Percentiles rank a stretch among this genome's conserved stretches.
phyloP scores from a whole-genome alignment of 2,329 filamentous ascomycete genomes.

The Colletotrichum ledebouriae region DNA sequence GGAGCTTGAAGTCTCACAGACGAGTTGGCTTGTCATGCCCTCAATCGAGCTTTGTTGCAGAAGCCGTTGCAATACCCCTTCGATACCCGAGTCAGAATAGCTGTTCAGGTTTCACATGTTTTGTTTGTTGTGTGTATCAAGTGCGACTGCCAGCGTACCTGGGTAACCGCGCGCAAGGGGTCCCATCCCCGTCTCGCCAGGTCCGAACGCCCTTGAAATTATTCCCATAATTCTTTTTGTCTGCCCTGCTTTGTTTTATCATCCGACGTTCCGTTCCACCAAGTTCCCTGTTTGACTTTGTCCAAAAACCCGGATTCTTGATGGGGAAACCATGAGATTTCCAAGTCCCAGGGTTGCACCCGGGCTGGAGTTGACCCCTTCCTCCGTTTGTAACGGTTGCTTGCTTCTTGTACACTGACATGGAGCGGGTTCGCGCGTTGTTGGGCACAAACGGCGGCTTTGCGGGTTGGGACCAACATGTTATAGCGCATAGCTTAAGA shows the following conservation, averaged over 20 bases:
- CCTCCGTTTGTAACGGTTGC: slow-evolving; percentile 28
- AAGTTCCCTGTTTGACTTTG: slow-evolving; percentile 37
- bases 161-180: slow-evolving; percentile 23
- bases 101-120: slow-evolving; percentile 30
- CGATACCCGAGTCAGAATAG: slow-evolving; percentile 26
- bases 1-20: slow-evolving; percentile 29
- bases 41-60: slow-evolving; percentile 8
- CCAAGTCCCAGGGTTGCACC: slow-evolving; percentile 36
- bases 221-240: slow-evolving; percentile 14
- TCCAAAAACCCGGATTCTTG: slow-evolving; percentile 35
- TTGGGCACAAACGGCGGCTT: slow-evolving; percentile 26
- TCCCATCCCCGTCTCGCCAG: slow-evolving; percentile 10
- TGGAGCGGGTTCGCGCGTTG: slow-evolving; percentile 11
- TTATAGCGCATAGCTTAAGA: slow-evolving; percentile 20
- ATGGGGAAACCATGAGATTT: slow-evolving; percentile 23
- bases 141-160: slow-evolving; percentile 14
- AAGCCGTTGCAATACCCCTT: slow-evolving; percentile 5
- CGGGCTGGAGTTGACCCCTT: slow-evolving; percentile 15
- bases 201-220: slow-evolving; percentile 7
- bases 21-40: background rate
- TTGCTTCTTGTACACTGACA: slow-evolving; percentile 7
- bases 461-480: slow-evolving; percentile 34
- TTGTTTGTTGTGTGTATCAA: slow-evolving; percentile 30
- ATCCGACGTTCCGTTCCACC: slow-evolving; percentile 25
- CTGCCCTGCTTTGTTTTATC: slow-evolving; percentile 36